phyloP scores from a whole-genome alignment of 73 alveolate species.

The Uronychia binucleata region DNA sequence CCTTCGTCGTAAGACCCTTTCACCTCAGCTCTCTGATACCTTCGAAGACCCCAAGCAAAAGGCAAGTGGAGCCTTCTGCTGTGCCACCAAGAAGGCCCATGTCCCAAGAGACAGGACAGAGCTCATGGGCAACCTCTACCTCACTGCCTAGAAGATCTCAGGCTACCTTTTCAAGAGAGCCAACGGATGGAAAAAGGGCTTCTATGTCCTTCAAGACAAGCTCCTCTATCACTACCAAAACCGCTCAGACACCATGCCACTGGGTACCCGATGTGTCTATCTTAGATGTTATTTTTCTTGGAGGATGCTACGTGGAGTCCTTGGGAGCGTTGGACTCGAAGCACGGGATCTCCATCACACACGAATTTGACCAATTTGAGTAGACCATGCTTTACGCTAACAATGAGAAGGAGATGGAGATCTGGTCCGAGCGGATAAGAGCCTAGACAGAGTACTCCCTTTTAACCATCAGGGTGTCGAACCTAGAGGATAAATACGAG shows the following conservation, averaged over 20 bases:
- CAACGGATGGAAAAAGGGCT: slow-evolving; percentile 5
- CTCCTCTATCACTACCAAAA: background rate
- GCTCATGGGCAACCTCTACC: background rate
- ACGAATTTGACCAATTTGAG: background rate
- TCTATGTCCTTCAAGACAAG: background rate
- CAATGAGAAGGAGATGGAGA: background rate
- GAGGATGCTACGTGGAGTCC: background rate
- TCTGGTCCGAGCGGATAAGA: background rate
- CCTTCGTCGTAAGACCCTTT: background rate
- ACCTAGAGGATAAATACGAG: background rate
- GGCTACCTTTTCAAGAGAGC: background rate
- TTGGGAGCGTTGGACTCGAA: background rate
- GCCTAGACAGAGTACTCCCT: background rate
- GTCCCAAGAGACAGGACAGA: background rate
- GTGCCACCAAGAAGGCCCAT: background rate
- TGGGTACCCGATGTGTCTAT: background rate
- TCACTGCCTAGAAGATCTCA: background rate
- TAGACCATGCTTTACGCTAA: background rate
- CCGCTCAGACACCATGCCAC: background rate
- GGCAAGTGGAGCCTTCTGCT: background rate
- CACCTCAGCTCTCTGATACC: background rate
- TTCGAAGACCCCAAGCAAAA: background rate
- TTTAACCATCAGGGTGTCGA: background rate
- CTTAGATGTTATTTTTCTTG: background rate
- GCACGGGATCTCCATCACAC: background rate